phyloP scores from a whole-genome alignment of 139 green algal genomes.

The Tetradesmus obliquus region DNA sequence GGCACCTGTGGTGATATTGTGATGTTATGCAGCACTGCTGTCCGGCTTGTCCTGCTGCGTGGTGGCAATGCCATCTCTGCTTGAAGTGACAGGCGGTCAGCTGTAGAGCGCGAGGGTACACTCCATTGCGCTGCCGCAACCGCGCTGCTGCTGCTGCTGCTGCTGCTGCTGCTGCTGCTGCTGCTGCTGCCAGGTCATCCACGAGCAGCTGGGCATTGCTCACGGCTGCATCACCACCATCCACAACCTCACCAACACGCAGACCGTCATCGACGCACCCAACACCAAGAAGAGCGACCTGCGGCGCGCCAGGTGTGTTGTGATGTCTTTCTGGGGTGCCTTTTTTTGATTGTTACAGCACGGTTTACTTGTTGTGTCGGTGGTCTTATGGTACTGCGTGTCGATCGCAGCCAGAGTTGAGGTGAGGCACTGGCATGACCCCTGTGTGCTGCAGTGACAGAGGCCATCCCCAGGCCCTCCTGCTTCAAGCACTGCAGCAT shows the following conservation, averaged over 20 bases:
- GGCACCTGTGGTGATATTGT: too few relatives aligned
- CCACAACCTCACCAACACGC: conserved; percentile 94
- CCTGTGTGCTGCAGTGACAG: not conserved
- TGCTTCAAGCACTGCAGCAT: too few relatives aligned
- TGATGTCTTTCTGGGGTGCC: too few relatives aligned
- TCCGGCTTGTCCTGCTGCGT: too few relatives aligned
- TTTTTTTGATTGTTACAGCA: too few relatives aligned
- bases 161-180: not conserved
- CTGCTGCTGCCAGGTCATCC: conserved; percentile 54
- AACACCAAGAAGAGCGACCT: conserved; percentile 91
- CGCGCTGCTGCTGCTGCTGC: not conserved
- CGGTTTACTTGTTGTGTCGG: too few relatives aligned
- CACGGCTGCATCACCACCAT: conserved; percentile 92
- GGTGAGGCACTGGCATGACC: not conserved
- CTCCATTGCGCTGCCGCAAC: not conserved
- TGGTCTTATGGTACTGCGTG: not conserved
- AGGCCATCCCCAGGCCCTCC: not conserved
- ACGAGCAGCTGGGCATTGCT: conserved; percentile 85
- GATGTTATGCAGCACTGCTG: not conserved
- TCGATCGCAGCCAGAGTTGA: not conserved
- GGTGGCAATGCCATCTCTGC: too few relatives aligned
- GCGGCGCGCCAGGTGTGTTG: conserved; percentile 67
- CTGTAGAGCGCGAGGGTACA: too few relatives aligned
- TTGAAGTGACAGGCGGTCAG: too few relatives aligned
- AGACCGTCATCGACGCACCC: conserved; percentile 86